phyloP scores from a whole-genome alignment of 192 early-diverging fungal genomes.

The Coemansia sp. region DNA sequence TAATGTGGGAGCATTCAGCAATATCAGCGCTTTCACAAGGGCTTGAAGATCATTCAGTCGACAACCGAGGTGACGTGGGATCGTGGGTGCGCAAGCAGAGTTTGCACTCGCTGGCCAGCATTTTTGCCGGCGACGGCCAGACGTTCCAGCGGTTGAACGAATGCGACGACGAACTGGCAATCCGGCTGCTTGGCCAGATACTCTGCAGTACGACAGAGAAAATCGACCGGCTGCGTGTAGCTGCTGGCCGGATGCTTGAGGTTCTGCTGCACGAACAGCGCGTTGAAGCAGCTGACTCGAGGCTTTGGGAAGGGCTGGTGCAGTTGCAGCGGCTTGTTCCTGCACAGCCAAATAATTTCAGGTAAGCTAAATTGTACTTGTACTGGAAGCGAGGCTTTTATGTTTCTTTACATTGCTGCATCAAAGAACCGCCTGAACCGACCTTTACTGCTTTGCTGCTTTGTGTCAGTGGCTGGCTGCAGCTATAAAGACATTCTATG shows the following conservation, averaged over 20 bases:
- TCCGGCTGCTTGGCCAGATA: constrained; percentile 45
- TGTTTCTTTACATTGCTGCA: not conserved
- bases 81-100: constrained; percentile 83
- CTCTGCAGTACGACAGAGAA: constrained; percentile 85
- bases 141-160: constrained; percentile 4
- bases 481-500: not conserved
- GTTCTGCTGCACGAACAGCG: constrained; percentile 27
- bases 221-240: constrained; percentile 81
- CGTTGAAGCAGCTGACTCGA: not conserved
- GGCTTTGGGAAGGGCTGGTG: constrained; percentile 1
- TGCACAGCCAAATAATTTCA: constrained; percentile 4
- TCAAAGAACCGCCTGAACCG: not conserved
- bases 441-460: not conserved
- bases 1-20: constrained; percentile 15
- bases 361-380: constrained; percentile 10
- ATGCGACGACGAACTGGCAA: constrained; percentile 34
- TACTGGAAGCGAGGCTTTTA: not conserved
- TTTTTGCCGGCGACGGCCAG: constrained; percentile 36
- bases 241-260: constrained; percentile 68
- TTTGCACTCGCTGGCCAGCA: constrained; percentile 60
- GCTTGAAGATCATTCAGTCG: constrained; percentile 81
- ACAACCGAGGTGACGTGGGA: constrained; percentile 94
- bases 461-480: not conserved
- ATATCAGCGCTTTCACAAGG: constrained; percentile 62
- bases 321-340: constrained; percentile 20